Evolutionary conservation across 1,284 basidiomycete species (phyloP), one percentile per base, ranked within the genome.

Genomic region (Ceratobasidium sp.): DNA sequence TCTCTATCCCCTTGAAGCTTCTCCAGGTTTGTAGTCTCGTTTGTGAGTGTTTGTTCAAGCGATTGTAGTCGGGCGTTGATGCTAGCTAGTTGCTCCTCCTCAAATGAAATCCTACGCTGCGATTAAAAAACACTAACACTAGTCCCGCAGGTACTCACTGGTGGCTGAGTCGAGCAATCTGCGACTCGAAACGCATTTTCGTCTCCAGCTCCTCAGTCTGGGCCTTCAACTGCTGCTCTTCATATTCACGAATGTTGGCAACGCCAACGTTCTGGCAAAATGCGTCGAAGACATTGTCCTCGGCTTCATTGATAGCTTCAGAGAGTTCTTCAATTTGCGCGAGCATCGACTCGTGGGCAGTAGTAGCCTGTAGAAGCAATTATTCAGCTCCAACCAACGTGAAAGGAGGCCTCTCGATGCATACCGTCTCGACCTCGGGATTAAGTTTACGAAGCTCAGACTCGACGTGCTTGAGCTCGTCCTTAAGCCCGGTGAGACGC

Each of bases 201-300:
- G 94, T 94, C 80, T 94, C 94, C 81, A 89, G 94, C 83, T 96
- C 95, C 80, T 94, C 92, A 82, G 95, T 91, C 0, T 94, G 94
- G 28, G 94, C 88, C 82, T 92, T 94, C 39, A 99, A 87, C 82
- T 98, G 96, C 23, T 94, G 90, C 82, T 95, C 93, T 84, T 99
- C 97, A 83, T 98, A 99, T 79, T 98, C 95, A 56, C 97, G 91
- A 78, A 99, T 97, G 84, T 93, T 91, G 42, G 85, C 83, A 10
- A 98, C 92, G 5, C 91, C 89, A 80, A 99, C 96, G 76, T 90
- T 88, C 47, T 84, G 82, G 83, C 97, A 99, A 86, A 99, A 99
- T 2, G 85, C 83, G 0, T 83, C 86, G 82, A 98, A 99, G 26
- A 98, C 86, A 1, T 85, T 86, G 80, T 96, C 94, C 82, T 99